Evolutionary conservation across 2,329 filamentous ascomycete species (phyloP).

Genomic region (Phaeomoniella chlamydospora): DNA sequence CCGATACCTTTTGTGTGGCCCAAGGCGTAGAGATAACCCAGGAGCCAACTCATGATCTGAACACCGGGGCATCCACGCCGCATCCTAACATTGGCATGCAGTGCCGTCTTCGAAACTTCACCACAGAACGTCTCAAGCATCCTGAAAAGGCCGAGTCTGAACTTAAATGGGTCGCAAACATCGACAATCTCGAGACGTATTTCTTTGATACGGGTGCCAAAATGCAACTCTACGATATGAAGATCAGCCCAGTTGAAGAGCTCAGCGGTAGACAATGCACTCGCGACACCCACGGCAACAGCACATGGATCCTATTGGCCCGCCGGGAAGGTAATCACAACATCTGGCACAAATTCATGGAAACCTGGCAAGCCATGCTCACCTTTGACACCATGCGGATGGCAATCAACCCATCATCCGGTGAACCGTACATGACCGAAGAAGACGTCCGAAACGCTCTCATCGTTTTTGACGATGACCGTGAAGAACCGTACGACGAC

Average conservation of each 20-base stretch:
- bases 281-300: constrained; percentile 4
- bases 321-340: constrained; percentile 14
- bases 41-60: too few species aligned
- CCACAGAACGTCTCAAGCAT: too few species aligned
- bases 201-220: neutral
- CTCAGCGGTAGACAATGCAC: neutral
- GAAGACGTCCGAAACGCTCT: constrained; percentile 7
- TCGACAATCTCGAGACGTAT: neutral
- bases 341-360: constrained; percentile 15
- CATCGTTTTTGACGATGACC: constrained; percentile 10
- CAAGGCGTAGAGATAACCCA: neutral
- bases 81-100: neutral
- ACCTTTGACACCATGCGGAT: constrained; percentile 11
- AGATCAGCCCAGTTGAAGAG: neutral
- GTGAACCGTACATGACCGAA: constrained; percentile 9
- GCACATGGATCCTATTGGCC: constrained; percentile 13
- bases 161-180: neutral
- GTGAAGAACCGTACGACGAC: constrained; percentile 8
- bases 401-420: constrained; percentile 9
- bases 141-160: too few species aligned
- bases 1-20: neutral
- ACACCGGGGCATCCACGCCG: too few species aligned
- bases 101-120: neutral
- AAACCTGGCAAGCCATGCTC: constrained; percentile 14
- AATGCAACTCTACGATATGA: neutral